These are phyloP conservation scores for Cryptosporidium ryanae DNA, from an alignment of 169 alveolate genomes.

Conservation along the genomic window DNA sequence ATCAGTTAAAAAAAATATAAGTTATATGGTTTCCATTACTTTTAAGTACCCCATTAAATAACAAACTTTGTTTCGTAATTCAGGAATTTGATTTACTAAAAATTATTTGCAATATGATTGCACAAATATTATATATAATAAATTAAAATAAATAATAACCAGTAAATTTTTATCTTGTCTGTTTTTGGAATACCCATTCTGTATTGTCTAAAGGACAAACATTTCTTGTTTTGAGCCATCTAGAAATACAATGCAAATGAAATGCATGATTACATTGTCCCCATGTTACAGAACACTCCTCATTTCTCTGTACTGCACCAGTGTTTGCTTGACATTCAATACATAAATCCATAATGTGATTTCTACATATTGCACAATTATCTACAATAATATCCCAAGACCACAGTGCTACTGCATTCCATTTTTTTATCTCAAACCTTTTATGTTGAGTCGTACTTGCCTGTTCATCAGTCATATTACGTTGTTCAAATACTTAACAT, in stretches of 20 bases:
- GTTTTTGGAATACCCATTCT: conserved; percentile 93
- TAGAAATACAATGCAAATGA: conserved; percentile 98
- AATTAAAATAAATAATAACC: neutral
- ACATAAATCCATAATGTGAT: conserved; percentile 98
- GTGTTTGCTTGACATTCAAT: conserved; percentile 96
- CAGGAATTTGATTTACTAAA: neutral
- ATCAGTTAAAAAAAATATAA: too few species aligned
- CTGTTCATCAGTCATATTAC: neutral
- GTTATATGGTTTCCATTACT: too few species aligned
- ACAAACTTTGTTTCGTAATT: too few species aligned
- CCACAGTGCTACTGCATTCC: conserved; percentile 99
- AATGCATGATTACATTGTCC: conserved; percentile 99
- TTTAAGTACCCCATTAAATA: too few species aligned
- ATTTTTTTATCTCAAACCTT: conserved; percentile 89
- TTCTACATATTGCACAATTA: conserved; percentile 98
- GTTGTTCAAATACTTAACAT: neutral
- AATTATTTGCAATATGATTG: neutral
- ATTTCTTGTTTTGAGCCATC: conserved; percentile 97
- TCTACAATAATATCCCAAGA: conserved; percentile 98
- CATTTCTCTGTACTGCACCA: conserved; percentile 79
- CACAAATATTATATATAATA: neutral
- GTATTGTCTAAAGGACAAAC: conserved; percentile 98
- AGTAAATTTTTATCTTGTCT: conserved; percentile 17
- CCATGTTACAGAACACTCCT: conserved; percentile 99
- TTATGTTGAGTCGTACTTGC: conserved; percentile 44